Evolutionary conservation across 192 early-diverging fungal species (phyloP), one percentile per base, ranked within the genome.

Genomic region (Chytriomyces sp.): DNA sequence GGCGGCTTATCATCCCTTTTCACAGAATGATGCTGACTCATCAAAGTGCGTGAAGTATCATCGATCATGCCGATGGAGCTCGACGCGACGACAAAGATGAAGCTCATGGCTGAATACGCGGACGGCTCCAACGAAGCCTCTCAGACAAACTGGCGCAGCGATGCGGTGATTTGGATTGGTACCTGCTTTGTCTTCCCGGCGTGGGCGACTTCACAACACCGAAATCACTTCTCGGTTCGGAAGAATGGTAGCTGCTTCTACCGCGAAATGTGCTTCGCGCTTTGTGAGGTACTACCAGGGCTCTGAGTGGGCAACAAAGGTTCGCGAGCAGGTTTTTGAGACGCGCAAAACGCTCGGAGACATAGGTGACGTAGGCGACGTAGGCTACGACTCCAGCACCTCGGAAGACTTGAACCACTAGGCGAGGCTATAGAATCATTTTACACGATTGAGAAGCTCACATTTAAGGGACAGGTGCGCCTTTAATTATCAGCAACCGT

Each of bases 231-330:
- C 53, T 14, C 60, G 10, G 65, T 82, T 31, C 60, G 68, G 25
- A 83, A 81, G 52, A 81, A 86, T 70, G 85, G 85, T 3, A 87
- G 83, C 75, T 87, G 85, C 73, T 87, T 87, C 74, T 87, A 85
- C 76, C 73, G 85, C n/a, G 85, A 81, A 2, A 64, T 87, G 44
- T 63, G 62, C 2, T 87, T 76, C 55, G 71, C 77, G 14, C 63
- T 83, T 2, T 83, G 81, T 64, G 85, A 87, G 61, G 64, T 59
- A 22, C 32, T 25, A 66, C n/a, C 8, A 26, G n/a, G 70, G 39
- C 7, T 36, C 57, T 10, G 52, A 58, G 8, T 86, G 82, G 82
- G 55, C 54, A 7, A 66, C 3, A 4, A 17, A 3, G 2, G 70
- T 70, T 22, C 32, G 58, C 31, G 61, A 74, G n/a, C 38, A 62